phyloP scores from a whole-genome alignment of 768 basidiomycete species.

The Mycena crocata region DNA sequence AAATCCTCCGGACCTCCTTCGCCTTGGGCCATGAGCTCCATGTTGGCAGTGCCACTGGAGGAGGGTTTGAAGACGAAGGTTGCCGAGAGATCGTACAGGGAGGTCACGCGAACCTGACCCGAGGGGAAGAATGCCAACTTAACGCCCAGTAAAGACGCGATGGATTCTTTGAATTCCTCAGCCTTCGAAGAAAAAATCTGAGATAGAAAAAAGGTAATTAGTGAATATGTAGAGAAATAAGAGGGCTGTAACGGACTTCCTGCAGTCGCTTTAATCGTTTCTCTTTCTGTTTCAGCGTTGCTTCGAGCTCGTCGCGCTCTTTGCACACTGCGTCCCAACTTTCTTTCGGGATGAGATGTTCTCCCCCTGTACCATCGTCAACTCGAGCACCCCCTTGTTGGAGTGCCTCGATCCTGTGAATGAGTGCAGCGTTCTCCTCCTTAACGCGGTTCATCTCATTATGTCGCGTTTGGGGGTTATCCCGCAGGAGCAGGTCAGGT shows the following conservation, averaged over 20 bases:
- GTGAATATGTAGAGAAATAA: neutral
- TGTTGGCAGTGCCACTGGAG: conserved; percentile 56
- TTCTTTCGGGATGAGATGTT: conserved; percentile 76
- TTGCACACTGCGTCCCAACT: conserved; percentile 79
- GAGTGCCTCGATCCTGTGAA: conserved; percentile 72
- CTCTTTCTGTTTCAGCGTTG: conserved; percentile 78
- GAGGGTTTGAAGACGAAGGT: conserved; percentile 88
- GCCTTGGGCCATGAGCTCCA: conserved; percentile 81
- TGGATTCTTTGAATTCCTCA: conserved; percentile 91
- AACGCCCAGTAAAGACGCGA: conserved; percentile 89
- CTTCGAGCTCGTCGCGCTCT: conserved; percentile 77
- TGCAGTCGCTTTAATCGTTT: conserved; percentile 84
- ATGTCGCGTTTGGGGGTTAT: conserved; percentile 63
- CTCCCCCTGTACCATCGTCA: conserved; percentile 25
- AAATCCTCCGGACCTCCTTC: conserved; percentile 82
- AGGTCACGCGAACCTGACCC: conserved; percentile 90
- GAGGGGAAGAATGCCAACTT: conserved; percentile 93
- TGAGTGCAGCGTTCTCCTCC: conserved; percentile 85
- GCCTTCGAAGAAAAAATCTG: conserved; percentile 89
- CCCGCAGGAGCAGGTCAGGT: conserved; percentile 86
- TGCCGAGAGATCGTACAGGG: conserved; percentile 88
- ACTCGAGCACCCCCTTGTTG: conserved; percentile 54
- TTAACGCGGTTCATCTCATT: conserved; percentile 81
- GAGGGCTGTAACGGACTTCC: conserved; percentile 62
- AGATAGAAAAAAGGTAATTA: conserved; percentile 8